Base-by-base conservation (phyloP, 495 filamentous ascomycete genomes). In the Lasiosphaeria hispida region DNA sequence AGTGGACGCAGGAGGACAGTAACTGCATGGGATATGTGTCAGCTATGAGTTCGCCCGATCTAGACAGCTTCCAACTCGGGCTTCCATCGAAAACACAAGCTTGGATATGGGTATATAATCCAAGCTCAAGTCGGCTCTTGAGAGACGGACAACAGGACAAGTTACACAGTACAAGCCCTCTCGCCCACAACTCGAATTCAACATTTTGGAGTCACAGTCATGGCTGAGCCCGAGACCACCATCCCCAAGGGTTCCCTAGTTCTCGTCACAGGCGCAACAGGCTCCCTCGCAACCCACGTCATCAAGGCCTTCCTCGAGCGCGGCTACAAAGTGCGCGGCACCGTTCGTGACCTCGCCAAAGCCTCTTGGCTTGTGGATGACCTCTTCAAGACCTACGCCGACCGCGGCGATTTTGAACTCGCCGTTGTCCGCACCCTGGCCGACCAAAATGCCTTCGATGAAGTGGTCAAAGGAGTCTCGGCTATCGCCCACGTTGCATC, bases 211-310 rank as follows among this genome's bases (percentile, higher is more conserved):
- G n/a, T 41, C 48, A n/a, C 35, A 33, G 13, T n/a, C n/a, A 49
- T 50, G 45, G n/a, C 55, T 30, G 15, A 33, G 7, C 58, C 14
- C 14, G 37, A 45, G 14, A 33, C 59, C 19, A 53, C 19, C 38
- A 56, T 58, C 45, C 55, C 55, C 45, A 35, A 50, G 7, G 63
- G 63, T 39, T 63, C 56, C n/a, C 36, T 61, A 11, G 61, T 76
- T 48, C 69, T 84, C 18, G 74, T 87, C 45, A 86, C 80, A 1
- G 81, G 80, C 11, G 76, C 68, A 10, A 82, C 75, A 53, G 81
- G 82, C 49, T 82, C 71, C 60, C 74, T 86, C 41, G 81, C 62
- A 10, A 77, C 74, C 33, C 77, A 85, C 39, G 61, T 83, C 17
- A 71, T 73, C 37, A 67, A 82, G 55, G 57, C 76, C 17, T 61